Conservation (phyloP, 2,329 filamentous ascomycete genomes). For the Fusarium siculi region DNA sequence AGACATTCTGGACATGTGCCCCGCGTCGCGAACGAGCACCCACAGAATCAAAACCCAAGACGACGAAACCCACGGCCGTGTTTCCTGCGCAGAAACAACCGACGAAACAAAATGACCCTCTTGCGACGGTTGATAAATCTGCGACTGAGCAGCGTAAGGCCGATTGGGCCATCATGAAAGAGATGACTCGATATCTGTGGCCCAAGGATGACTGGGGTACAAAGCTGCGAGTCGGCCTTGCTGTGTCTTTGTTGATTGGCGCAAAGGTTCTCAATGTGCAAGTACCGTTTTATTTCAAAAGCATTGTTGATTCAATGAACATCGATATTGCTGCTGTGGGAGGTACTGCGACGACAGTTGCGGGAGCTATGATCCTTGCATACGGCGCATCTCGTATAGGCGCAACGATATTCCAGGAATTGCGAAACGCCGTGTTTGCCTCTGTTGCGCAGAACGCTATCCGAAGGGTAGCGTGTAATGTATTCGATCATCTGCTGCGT, state of each 20-base stretch:
- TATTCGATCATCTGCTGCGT: conserved; percentile 88
- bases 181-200: conserved; percentile 97
- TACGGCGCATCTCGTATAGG: conserved; percentile 91
- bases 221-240: conserved; percentile 84
- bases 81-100: conserved; percentile 34
- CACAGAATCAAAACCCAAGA: conserved; percentile 37
- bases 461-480: conserved; percentile 86
- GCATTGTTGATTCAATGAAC: conserved; percentile 97
- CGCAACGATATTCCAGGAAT: conserved; percentile 88
- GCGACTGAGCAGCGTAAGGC: conserved; percentile 92
- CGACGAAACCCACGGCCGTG: conserved; percentile 32
- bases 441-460: conserved; percentile 98
- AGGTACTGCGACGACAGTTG: conserved; percentile 89
- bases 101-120: conserved; percentile 45
- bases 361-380: conserved; percentile 91
- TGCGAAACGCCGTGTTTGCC: conserved; percentile 96
- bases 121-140: conserved; percentile 56
- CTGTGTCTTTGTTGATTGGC: conserved; percentile 84
- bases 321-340: conserved; percentile 87
- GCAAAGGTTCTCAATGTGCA: conserved; percentile 97
- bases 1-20: conserved; percentile 48
- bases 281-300: conserved; percentile 99
- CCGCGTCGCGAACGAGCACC: conserved; percentile 43
- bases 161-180: conserved; percentile 98
- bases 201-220: conserved; percentile 81